phyloP scores from a whole-genome alignment of 441 rosid genomes.

The Pelargonium australe region DNA sequence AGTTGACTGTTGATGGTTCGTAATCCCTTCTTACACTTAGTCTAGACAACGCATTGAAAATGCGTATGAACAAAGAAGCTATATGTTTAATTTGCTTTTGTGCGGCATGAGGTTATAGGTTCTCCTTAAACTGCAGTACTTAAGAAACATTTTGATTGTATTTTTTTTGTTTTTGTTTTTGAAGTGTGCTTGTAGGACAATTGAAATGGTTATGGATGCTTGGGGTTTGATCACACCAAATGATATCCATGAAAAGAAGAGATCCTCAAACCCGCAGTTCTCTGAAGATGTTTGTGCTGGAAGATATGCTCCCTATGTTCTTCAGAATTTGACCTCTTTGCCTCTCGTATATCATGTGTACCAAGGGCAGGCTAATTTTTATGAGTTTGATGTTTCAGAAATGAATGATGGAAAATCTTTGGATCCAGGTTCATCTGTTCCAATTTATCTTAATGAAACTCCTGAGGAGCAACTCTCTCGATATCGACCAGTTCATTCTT shows the following conservation, averaged over 20 bases:
- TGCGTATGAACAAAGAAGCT: neutral
- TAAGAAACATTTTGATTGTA: conserved; percentile 10
- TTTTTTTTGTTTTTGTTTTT: conserved; percentile 6
- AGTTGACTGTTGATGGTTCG: neutral
- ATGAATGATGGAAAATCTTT: conserved; percentile 46
- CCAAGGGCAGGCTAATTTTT: conserved; percentile 40
- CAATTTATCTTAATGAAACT: conserved; percentile 58
- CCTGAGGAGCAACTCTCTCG: conserved; percentile 51
- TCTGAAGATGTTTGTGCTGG: conserved; percentile 42
- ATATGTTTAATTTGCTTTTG: neutral
- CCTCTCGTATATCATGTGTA: conserved; percentile 64
- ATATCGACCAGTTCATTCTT: conserved; percentile 45
- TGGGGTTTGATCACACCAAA: conserved; percentile 40
- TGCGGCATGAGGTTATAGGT: conserved; percentile 7
- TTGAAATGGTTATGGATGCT: conserved; percentile 68
- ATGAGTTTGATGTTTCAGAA: conserved; percentile 40
- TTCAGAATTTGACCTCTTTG: conserved; percentile 83
- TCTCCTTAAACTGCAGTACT: neutral
- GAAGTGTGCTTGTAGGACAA: conserved; percentile 70
- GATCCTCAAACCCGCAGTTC: conserved; percentile 30
- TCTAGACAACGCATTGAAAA: neutral
- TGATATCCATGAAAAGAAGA: conserved; percentile 36
- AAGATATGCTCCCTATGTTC: conserved; percentile 74
- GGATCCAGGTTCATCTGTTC: conserved; percentile 69
- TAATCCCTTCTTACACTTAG: too few species aligned